Evolutionary conservation across 108 stramenopile species (phyloP), one percentile per base, ranked within the genome.

Genomic region (Skeletonema tropicum): DNA sequence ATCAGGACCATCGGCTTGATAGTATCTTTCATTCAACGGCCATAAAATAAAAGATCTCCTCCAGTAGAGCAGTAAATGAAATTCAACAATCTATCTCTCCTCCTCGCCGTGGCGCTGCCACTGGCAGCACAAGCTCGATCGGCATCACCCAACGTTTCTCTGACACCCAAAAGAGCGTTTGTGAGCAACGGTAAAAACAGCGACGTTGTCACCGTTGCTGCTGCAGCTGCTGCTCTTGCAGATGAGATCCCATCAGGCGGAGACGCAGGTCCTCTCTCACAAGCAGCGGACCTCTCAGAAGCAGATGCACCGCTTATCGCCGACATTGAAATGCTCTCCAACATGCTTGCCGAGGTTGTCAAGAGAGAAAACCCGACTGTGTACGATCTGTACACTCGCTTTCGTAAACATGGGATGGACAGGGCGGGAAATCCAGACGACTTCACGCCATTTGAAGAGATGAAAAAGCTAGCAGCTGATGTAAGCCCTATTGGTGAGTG

Each of bases 281-380:
- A 68, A 46, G 61, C 79, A 10, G 49, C 68, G 32, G 66, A 58
- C 15, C 65, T 83, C 49, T 29, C 52, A 11, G 45, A 63, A 9
- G 46, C 57, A 36, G 84, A 85, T 57, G 66, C 64, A 0, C 79
- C 79, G 19, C 79, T 94, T 31, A 52, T 88, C 48, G 26, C 62
- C 45, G 93, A 94, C 71, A 88, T 94, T 64, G 74, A 86, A 46
- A 85, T 92, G 86, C 80, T 94, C 57, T 88, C 85, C 36, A 75
- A 85, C 66, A 89, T 94, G 77, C 79, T 94, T 49, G 83, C 82
- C 14, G 88, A 88, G 5, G 80, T 90, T 23, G 90, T 94, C 21
- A 63, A 85, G 55, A 35, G 73, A 19, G 93, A 92, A 74, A 84
- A 89, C 67, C 85, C 87, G 3, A 65, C 52, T 7, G 87, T 88